Conservation (phyloP, 495 filamentous ascomycete species). For the Echria macrotheca region DNA sequence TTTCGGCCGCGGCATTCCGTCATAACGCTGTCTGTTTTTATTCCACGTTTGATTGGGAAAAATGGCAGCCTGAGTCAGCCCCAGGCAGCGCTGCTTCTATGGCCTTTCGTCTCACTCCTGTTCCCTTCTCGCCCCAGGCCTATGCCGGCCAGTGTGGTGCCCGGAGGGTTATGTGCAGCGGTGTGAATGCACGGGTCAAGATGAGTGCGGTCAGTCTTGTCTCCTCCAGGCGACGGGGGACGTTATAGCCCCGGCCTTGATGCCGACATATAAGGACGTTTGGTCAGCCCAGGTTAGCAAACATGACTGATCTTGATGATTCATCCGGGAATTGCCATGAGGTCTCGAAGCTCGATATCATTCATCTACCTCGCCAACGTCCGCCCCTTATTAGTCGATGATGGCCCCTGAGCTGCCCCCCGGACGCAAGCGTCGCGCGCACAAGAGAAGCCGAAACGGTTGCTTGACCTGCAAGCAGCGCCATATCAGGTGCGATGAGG, state of each 20-base stretch:
- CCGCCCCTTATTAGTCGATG: too few species aligned
- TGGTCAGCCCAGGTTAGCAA: too few species aligned
- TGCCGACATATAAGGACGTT: too few species aligned
- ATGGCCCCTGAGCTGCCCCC: conserved; percentile 1
- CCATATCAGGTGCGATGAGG: conserved; percentile 77
- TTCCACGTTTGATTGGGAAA: background rate
- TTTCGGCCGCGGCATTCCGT: conserved; percentile 2
- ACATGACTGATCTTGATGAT: too few species aligned
- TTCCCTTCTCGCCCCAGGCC: background rate
- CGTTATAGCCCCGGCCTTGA: too few species aligned
- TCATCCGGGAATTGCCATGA: too few species aligned
- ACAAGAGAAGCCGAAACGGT: conserved; percentile 52
- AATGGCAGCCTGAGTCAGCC: conserved; percentile 7
- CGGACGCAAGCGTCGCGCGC: conserved; percentile 21
- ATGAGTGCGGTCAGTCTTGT: too few species aligned
- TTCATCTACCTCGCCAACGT: too few species aligned
- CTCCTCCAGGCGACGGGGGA: too few species aligned
- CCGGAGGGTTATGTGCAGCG: too few species aligned
- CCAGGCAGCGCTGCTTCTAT: background rate
- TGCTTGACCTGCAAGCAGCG: conserved; percentile 74
- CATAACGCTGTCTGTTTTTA: background rate
- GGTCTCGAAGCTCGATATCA: too few species aligned
- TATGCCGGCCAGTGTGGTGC: background rate
- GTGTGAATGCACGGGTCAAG: too few species aligned
- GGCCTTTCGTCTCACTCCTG: background rate